Conservation (phyloP, 2,329 filamentous ascomycete genomes). For the Epichloe brachyelytri region DNA sequence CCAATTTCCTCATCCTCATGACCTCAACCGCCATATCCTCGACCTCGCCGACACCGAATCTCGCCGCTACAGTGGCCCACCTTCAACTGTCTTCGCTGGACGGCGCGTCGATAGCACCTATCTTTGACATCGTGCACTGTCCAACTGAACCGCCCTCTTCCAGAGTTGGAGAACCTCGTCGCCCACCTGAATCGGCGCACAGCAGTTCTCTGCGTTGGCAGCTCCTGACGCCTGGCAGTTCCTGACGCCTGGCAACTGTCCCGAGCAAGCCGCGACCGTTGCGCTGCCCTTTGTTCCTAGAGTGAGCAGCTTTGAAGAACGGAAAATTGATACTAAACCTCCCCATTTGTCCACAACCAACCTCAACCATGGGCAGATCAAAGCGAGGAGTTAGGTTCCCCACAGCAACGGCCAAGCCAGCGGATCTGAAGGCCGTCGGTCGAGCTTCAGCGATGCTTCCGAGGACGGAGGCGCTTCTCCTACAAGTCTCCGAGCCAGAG, state of each 20-base stretch:
- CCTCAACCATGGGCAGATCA: conserved; percentile 21
- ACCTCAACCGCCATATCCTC: background rate
- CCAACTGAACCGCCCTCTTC: too few relatives aligned
- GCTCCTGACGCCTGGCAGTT: background rate
- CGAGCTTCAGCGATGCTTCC: conserved; percentile 60
- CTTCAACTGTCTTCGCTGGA: background rate
- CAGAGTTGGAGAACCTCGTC: too few relatives aligned
- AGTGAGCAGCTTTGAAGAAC: too few relatives aligned
- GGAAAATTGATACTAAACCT: background rate
- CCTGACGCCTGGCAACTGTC: background rate
- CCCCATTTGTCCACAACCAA: background rate
- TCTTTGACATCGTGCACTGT: background rate
- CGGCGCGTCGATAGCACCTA: background rate
- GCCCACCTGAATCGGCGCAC: background rate
- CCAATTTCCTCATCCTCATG: background rate
- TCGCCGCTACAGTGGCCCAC: background rate
- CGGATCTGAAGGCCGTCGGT: conserved; percentile 43
- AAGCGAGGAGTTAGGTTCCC: conserved; percentile 42
- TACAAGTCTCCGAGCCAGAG: conserved; percentile 15
- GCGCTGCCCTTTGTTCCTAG: background rate
- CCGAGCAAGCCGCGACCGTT: background rate
- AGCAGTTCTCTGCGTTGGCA: background rate
- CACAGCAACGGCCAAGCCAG: conserved; percentile 31
- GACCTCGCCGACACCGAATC: background rate
- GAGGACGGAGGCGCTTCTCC: conserved; percentile 34